These are phyloP conservation scores for Acer saccharum DNA, from an alignment of 345 rosid species.

Conservation along the genomic window DNA sequence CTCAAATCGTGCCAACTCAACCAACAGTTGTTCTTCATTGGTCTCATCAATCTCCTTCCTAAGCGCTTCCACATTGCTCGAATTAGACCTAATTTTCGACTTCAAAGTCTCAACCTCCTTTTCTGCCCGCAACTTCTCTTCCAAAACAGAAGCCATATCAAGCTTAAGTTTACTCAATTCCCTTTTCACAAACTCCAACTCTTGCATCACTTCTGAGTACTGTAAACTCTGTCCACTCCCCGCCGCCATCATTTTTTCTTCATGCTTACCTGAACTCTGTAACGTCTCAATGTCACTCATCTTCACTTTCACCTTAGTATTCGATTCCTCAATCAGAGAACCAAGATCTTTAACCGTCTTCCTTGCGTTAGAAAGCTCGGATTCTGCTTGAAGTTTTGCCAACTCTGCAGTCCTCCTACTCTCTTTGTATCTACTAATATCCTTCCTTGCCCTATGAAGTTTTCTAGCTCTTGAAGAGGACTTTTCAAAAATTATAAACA, in stretches of 20 bases:
- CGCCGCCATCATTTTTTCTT: conserved; percentile 20
- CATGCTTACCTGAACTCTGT: conserved; percentile 25
- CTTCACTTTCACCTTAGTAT: conserved; percentile 30
- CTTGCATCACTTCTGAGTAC: conserved; percentile 47
- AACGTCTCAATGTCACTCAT: conserved; percentile 31
- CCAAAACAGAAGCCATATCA: conserved; percentile 57
- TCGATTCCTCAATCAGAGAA: conserved; percentile 47
- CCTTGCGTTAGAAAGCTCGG: conserved; percentile 49
- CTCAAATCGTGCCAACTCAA: conserved; percentile 79
- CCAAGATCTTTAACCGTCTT: conserved; percentile 50
- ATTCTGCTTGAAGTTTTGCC: conserved; percentile 49
- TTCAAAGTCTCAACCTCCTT: conserved; percentile 42
- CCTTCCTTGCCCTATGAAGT: conserved; percentile 56
- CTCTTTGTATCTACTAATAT: conserved; percentile 49
- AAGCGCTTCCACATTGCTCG: conserved; percentile 41
- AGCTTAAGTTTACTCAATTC: conserved; percentile 78
- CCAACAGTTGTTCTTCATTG: conserved; percentile 77
- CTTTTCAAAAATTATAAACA: conserved; percentile 27
- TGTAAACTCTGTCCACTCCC: conserved; percentile 18
- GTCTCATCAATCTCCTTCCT: conserved; percentile 67
- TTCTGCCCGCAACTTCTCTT: conserved; percentile 59
- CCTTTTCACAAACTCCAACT: conserved; percentile 60
- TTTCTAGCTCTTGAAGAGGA: conserved; percentile 59
- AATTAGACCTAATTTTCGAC: conserved; percentile 30
- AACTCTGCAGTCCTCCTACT: conserved; percentile 52